A percentile compares a stretch with the other conserved stretches of the same genome.
Evolutionary conservation across 495 filamentous ascomycete genomes (phyloP).

Genomic region (Oidiodendron maius): DNA sequence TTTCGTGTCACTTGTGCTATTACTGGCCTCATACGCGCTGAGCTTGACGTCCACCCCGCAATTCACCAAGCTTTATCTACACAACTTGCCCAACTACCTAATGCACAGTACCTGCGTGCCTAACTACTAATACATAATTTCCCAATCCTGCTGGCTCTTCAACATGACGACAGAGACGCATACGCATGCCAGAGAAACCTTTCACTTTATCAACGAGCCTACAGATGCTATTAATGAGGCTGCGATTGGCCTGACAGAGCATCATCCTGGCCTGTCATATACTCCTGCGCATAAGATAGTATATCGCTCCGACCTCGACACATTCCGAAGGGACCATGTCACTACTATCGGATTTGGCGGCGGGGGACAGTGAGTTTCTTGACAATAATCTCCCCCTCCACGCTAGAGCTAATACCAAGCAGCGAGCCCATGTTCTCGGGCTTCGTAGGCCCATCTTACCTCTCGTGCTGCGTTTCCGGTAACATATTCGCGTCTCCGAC

Average conservation of each 20-base stretch:
- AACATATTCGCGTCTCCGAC: constrained; percentile 59
- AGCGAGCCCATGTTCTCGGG: constrained; percentile 58
- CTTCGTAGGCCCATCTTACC: constrained; percentile 56
- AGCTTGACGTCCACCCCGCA: no score
- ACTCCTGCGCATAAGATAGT: constrained; percentile 16
- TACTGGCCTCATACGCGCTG: no score
- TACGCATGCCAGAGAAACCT: constrained; percentile 11
- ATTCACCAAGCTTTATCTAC: no score
- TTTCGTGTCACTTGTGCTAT: no score
- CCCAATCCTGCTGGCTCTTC: no score
- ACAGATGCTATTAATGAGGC: constrained; percentile 16
- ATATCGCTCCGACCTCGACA: constrained; percentile 14
- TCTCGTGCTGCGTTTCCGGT: constrained; percentile 51
- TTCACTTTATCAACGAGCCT: constrained; percentile 18
- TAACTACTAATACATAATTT: no score
- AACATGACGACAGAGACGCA: constrained; percentile 13
- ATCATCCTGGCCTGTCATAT: constrained; percentile 13
- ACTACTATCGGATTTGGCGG: constrained; percentile 19
- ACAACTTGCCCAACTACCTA: no score
- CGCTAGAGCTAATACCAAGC: no score
- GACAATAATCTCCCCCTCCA: neutral
- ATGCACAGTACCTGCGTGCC: no score
- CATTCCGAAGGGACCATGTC: constrained; percentile 15
- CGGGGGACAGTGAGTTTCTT: constrained; percentile 15
- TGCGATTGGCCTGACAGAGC: constrained; percentile 14